Percentiles rank a stretch among this genome's conserved stretches.
Conservation (phyloP, 164 flowering plant species). For the Aristolochia californica region DNA sequence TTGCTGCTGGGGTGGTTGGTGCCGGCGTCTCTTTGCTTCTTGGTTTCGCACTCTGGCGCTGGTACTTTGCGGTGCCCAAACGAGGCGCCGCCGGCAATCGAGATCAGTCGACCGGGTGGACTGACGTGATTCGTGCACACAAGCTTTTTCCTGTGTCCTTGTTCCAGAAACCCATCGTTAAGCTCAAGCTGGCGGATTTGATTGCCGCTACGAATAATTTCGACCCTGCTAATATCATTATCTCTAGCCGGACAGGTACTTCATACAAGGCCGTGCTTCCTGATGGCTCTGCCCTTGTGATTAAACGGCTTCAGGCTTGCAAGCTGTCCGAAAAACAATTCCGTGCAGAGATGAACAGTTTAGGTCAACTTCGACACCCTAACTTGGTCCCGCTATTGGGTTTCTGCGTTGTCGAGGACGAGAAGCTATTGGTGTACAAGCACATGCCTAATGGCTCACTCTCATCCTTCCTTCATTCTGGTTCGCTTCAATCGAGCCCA, state of each 20-base stretch:
- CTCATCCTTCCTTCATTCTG: conserved; percentile 27
- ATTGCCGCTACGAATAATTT: conserved; percentile 52
- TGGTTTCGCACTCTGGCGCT: conserved; percentile 48
- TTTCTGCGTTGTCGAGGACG: conserved; percentile 50
- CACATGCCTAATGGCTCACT: conserved; percentile 56
- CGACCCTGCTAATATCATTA: conserved; percentile 21
- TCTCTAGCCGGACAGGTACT: conserved; percentile 39
- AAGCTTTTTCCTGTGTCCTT: conserved; percentile 42
- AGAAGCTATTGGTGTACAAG: conserved; percentile 66
- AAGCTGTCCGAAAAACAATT: conserved; percentile 52
- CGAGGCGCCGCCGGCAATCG: conserved; percentile 8
- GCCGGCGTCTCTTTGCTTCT: conserved; percentile 39
- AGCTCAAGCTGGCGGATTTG: conserved; percentile 48
- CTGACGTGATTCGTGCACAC: conserved; percentile 26
- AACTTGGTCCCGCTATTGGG: conserved; percentile 67
- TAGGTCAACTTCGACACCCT: conserved; percentile 63
- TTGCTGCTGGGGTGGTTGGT: conserved; percentile 54
- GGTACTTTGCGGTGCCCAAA: conserved; percentile 21
- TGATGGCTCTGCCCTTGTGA: conserved; percentile 56
- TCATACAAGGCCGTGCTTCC: conserved; percentile 48
- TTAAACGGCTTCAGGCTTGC: conserved; percentile 41
- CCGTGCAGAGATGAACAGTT: conserved; percentile 45
- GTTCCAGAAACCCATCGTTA: conserved; percentile 66
- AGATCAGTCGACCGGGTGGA: conserved; percentile 29
- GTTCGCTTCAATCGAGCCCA: conserved; percentile 3